Evolutionary conservation across 1,284 basidiomycete species (phyloP), one percentile per base, ranked within the genome.

Genomic region (Neolentinus lepideus): DNA sequence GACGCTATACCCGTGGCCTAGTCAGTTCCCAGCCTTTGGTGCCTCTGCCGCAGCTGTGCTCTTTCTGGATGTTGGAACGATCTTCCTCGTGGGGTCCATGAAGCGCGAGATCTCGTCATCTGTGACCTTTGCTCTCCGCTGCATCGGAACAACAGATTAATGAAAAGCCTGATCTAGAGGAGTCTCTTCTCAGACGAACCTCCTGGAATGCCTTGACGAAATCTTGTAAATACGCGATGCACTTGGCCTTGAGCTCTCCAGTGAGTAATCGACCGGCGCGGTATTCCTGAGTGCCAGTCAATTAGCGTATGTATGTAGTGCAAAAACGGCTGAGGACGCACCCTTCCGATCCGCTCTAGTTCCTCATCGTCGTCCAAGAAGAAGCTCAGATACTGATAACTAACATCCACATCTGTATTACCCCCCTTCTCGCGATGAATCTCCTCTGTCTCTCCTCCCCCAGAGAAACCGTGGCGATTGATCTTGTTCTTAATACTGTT

Each of bases 401-500:
- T 81, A 57, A 99, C 92, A 71, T 99, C 97, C 33, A 99, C 93
- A 59, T 98, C 94, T 0, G 94, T 88, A 70, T 98, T 83, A 0
- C 97, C 97, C 3, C 97, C 97, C 24, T 91, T 71, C 64, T 78
- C 78, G 59, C 93, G 71, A 70, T 99, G 97, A 62, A 98, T 92
- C 71, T 98, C 96, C 67, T 94, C 86, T 11, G 93, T 96, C 70
- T 95, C 95, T 67, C 79, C 80, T 29, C 93, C 93, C 31, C 93
- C 93, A 0, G 90, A 92, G 71, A 95, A 95, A 1, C 90, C 93
- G 65, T 95, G 91, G 65, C 81, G 88, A 69, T 94, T 98, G 69
- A 99, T 87, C 78, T 99, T 99, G 71, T 94, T 98, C 78, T 98
- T 97, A 75, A 99, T 98, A 72, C 95, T 90, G 62, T 85, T 87